A percentile compares a stretch with the other conserved stretches of the same genome.
phyloP scores from a whole-genome alignment of 1,139 yeast genomes.

The Cylindricascospora bacillispora region DNA sequence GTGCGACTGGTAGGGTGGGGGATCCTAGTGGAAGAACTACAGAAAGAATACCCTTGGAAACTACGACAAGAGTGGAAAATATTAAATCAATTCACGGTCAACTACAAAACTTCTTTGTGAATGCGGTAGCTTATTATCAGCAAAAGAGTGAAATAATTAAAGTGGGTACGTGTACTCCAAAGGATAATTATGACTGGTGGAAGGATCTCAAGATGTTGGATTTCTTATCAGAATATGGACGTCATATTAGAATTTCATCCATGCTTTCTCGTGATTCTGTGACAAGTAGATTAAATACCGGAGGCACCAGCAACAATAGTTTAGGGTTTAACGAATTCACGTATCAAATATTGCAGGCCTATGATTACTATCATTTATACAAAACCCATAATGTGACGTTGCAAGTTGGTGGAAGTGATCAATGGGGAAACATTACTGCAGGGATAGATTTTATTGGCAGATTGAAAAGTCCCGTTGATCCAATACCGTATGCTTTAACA shows the following conservation, averaged over 20 bases:
- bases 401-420: conserved; percentile 96
- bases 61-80: conserved; percentile 42
- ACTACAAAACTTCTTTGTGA: conserved; percentile 43
- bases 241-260: conserved; percentile 65
- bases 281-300: conserved; percentile 44
- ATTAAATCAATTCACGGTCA: conserved; percentile 49
- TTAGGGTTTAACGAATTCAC: conserved; percentile 89
- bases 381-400: conserved; percentile 45
- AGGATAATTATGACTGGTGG: conserved; percentile 85
- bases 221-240: conserved; percentile 67
- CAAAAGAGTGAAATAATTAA: conserved; percentile 8
- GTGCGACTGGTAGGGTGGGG: conserved; percentile 96
- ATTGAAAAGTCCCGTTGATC: conserved; percentile 31
- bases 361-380: conserved; percentile 79
- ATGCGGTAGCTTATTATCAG: conserved; percentile 53
- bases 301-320: conserved; percentile 42
- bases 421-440: conserved; percentile 97
- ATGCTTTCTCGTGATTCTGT: conserved; percentile 89
- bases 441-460: conserved; percentile 82
- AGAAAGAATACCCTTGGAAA: conserved; percentile 52
- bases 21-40: conserved; percentile 89
- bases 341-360: conserved; percentile 86
- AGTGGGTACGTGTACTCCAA: conserved; percentile 32
- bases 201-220: conserved; percentile 56
- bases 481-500: conserved; percentile 80